A percentile compares a stretch with the other conserved stretches of the same genome.
Evolutionary conservation across 257 asterid genomes (phyloP).

Genomic region (Solanum appendiculatum): DNA sequence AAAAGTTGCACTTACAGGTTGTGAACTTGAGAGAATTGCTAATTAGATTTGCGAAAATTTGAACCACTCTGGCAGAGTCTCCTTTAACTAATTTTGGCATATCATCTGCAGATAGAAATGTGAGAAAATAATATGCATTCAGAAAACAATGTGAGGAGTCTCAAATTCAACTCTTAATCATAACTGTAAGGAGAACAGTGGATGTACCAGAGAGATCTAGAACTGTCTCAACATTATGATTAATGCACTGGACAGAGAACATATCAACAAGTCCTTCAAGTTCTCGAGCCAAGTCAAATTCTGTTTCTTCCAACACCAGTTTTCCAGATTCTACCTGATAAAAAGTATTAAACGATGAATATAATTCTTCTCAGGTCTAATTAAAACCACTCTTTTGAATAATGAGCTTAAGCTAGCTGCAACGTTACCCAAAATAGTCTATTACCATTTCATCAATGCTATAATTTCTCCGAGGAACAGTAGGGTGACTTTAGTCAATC

Average conservation of each 20-base stretch:
- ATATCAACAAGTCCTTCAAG: conserved; percentile 93
- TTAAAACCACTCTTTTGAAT: background rate
- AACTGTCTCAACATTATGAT: conserved; percentile 78
- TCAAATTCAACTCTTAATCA: background rate
- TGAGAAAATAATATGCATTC: background rate
- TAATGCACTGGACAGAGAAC: conserved; percentile 88
- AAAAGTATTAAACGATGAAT: background rate
- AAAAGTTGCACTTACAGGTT: conserved; percentile 38
- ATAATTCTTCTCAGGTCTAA: background rate
- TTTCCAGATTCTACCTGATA: conserved; percentile 93
- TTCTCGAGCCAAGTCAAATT: conserved; percentile 80
- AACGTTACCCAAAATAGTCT: background rate
- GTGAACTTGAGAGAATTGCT: conserved; percentile 91
- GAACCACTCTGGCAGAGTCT: conserved; percentile 90
- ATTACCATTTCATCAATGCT: background rate
- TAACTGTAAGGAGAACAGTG: background rate
- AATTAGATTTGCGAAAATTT: conserved; percentile 71
- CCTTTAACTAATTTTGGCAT: conserved; percentile 83
- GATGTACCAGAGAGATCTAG: conserved; percentile 77
- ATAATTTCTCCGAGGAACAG: background rate
- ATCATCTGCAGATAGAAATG: conserved; percentile 44
- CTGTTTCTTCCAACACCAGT: conserved; percentile 74
- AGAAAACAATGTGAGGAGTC: background rate
- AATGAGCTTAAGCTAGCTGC: background rate
- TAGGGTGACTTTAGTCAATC: background rate